Percentiles rank a stretch among this genome's conserved stretches.
phyloP scores from a whole-genome alignment of 495 filamentous ascomycete genomes.

The Tetracladium setigerum region DNA sequence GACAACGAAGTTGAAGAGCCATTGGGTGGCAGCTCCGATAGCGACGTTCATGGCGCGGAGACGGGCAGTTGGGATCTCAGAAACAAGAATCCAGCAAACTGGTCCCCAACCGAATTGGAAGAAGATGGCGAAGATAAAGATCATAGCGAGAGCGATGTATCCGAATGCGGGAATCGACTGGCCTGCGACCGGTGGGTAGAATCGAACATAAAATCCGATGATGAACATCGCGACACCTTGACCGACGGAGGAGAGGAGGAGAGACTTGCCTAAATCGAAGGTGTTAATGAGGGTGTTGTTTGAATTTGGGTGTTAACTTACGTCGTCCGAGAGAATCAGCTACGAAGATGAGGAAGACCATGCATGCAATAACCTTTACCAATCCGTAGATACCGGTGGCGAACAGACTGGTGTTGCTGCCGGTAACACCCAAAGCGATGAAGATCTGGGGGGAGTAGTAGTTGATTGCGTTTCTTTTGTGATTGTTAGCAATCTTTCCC shows the following conservation, averaged over 20 bases:
- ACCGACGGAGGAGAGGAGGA: slow-evolving; percentile 67
- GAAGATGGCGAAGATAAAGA: slow-evolving; percentile 68
- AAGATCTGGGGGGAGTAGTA: slow-evolving; percentile 73
- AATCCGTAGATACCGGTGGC: slow-evolving; percentile 59
- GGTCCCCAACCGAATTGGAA: slow-evolving; percentile 79
- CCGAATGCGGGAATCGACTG: slow-evolving; percentile 46
- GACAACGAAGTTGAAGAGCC: slow-evolving; percentile 67
- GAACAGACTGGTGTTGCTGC: slow-evolving; percentile 39
- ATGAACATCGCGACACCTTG: slow-evolving; percentile 70
- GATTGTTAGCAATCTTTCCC: slow-evolving; percentile 3
- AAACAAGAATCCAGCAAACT: slow-evolving; percentile 70
- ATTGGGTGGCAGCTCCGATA: slow-evolving; percentile 60
- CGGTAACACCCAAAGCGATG: slow-evolving; percentile 45
- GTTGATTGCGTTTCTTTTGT: slow-evolving; percentile 42
- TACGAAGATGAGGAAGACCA: slow-evolving; percentile 59
- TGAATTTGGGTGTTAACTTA: background rate
- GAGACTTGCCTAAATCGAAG: slow-evolving; percentile 14
- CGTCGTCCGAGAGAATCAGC: slow-evolving; percentile 22
- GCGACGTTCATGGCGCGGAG: slow-evolving; percentile 65
- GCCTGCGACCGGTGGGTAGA: slow-evolving; percentile 51
- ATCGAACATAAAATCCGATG: slow-evolving; percentile 71
- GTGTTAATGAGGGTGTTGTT: background rate
- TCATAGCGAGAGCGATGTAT: slow-evolving; percentile 61
- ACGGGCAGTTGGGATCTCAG: slow-evolving; percentile 66
- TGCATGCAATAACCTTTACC: slow-evolving; percentile 52